Percentiles rank a stretch among this genome's conserved stretches.
These are phyloP conservation scores for Phycomyces blakesleeanus DNA, from an alignment of 192 early-diverging fungal genomes.

Conservation along the genomic window DNA sequence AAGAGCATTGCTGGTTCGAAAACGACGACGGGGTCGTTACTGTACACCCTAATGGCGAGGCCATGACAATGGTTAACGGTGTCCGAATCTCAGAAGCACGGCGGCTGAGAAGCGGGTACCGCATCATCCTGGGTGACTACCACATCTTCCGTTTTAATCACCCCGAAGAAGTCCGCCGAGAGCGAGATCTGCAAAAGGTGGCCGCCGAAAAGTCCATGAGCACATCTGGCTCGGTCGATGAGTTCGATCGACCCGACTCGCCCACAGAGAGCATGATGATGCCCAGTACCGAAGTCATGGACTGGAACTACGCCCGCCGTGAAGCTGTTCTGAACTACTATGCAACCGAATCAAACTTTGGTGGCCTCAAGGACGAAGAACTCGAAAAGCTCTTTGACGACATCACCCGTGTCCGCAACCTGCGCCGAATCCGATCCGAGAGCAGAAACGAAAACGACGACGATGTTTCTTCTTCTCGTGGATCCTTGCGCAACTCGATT, in stretches of 20 bases:
- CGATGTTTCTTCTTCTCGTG: constrained; percentile 22
- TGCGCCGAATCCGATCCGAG: constrained; percentile 47
- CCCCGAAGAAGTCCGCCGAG: constrained; percentile 71
- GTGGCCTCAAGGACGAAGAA: constrained; percentile 54
- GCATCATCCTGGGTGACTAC: constrained; percentile 73
- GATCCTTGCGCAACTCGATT: constrained; percentile 22
- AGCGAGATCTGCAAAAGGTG: constrained; percentile 43
- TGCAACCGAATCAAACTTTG: constrained; percentile 39
- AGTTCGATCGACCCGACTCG: constrained; percentile 22
- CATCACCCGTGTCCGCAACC: constrained; percentile 49
- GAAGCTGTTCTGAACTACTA: constrained; percentile 60
- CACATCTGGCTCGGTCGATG: no score
- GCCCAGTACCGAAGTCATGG: constrained; percentile 51
- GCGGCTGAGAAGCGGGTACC: constrained; percentile 63
- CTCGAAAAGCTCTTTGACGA: constrained; percentile 54
- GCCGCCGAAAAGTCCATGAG: constrained; percentile 14
- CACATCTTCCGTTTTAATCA: constrained; percentile 84
- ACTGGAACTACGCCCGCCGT: constrained; percentile 75
- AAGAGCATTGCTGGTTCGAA: constrained; percentile 60
- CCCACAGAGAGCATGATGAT: constrained; percentile 36
- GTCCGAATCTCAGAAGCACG: constrained; percentile 49
- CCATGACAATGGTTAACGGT: constrained; percentile 75
- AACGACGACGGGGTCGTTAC: constrained; percentile 57
- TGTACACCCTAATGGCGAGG: constrained; percentile 52
- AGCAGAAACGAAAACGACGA: constrained; percentile 38